Evolutionary conservation across 768 basidiomycete species (phyloP).

Genomic region (Wakefieldia striispora): DNA sequence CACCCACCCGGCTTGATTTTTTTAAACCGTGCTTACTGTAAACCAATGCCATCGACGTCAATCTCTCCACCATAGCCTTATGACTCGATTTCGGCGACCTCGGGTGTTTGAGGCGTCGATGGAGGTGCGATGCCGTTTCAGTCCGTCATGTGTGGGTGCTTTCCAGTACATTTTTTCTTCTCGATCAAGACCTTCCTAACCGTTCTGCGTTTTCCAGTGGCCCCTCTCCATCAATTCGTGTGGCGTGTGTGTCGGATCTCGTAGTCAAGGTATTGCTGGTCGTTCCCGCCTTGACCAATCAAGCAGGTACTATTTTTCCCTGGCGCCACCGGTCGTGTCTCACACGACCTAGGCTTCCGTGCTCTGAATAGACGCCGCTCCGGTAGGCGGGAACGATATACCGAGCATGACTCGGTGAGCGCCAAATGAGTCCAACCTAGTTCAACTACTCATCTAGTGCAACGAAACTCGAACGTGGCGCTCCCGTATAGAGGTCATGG

Average conservation of each 20-base stretch:
- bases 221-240: background rate
- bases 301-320: background rate
- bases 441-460: background rate
- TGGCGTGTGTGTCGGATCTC: conserved; percentile 1
- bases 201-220: background rate
- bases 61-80: conserved; percentile 1
- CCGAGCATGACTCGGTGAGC: background rate
- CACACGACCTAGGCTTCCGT: background rate
- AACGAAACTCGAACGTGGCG: background rate
- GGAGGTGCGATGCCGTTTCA: too few relatives aligned
- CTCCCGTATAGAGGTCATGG: background rate
- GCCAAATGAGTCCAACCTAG: background rate
- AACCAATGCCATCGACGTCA: background rate
- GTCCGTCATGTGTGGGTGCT: background rate
- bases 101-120: too few relatives aligned
- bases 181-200: background rate
- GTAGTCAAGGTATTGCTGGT: conserved; percentile 19
- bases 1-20: too few relatives aligned
- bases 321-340: conserved; percentile 13
- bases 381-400: background rate
- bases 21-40: too few relatives aligned
- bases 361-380: conserved; percentile 8
- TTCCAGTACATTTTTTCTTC: background rate
- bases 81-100: background rate
- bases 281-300: conserved; percentile 1